Conservation (phyloP, 1,139 yeast genomes). For the Lodderomyces theae region DNA sequence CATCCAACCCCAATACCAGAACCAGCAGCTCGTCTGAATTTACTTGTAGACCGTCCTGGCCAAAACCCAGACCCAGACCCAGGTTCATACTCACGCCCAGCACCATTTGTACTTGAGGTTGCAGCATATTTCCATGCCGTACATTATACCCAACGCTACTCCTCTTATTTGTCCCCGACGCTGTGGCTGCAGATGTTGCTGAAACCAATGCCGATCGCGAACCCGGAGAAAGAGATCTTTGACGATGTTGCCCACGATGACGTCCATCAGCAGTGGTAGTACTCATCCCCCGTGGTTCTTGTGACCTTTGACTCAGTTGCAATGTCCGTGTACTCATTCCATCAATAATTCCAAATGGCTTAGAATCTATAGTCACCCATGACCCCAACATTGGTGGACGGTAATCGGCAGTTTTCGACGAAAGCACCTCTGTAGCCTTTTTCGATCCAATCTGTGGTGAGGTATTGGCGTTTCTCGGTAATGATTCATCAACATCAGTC, state of each 20-base stretch:
- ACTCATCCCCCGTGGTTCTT: background rate
- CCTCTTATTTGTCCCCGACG: background rate
- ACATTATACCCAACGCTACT: constrained; percentile 1
- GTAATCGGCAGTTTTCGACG: constrained; percentile 79
- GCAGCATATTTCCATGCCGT: background rate
- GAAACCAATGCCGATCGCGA: background rate
- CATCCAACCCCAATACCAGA: constrained; percentile 75
- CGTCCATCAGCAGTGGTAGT: background rate
- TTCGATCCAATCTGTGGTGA: constrained; percentile 61
- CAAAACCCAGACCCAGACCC: too few relatives aligned
- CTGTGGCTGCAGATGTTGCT: too few relatives aligned
- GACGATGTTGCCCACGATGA: background rate
- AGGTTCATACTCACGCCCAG: too few relatives aligned
- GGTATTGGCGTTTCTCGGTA: constrained; percentile 50
- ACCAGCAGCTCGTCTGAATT: constrained; percentile 6
- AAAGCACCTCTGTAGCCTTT: constrained; percentile 83
- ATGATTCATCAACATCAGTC: constrained; percentile 81
- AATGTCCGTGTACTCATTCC: constrained; percentile 86
- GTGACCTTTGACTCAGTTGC: constrained; percentile 10
- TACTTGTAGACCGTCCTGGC: too few relatives aligned
- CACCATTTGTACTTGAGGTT: constrained; percentile 8
- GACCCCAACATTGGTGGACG: constrained; percentile 92
- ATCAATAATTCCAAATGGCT: constrained; percentile 92
- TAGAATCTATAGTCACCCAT: constrained; percentile 76
- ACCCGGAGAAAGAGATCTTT: background rate